Base-by-base conservation (phyloP, 352 stramenopile genomes). In the Phytophthora europaea region DNA sequence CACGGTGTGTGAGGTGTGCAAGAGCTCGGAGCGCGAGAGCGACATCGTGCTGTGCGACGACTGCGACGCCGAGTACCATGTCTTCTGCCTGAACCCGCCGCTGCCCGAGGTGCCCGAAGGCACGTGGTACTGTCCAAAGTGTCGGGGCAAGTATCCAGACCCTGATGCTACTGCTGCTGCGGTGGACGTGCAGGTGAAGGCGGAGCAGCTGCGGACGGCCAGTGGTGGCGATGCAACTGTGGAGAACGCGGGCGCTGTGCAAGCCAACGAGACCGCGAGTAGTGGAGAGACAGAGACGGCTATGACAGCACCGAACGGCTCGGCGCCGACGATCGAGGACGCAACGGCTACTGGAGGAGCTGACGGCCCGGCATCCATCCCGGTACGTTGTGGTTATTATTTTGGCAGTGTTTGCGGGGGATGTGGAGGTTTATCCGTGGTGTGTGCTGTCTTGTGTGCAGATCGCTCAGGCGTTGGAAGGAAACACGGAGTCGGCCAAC, bases 61-160 rank as follows among this genome's bases (percentile, higher is more conserved):
- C 15, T 93, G 85, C 63, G 72, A 90, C 31, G 67, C 50, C 79
- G 85, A 85, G 51, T 93, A 85, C 53, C 87, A 94, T 59, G 61
- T 84, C 31, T 90, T 83, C 53, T 94, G 87, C 57, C 65, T 94
- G 10, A 55, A 67, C 6, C 87, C 87, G 9, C 79, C 79, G 40
- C 67, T 94, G 22, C 48, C 77, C 0, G 45, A 61, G 0, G 75
- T 93, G 13, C 85, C 87, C 0, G 67, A 78, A 7, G 81, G 70
- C 13, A 66, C 84, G 16, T 94, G 87, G 87, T 92, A 78, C 54
- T 94, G 87, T 55, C 78, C 83, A 4, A 60, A 67, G 8, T 94
- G 85, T 50, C 61, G 12, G 20, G 34, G 53, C 1, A 74, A 74
- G 16, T 52, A 72, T 56, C 13, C 52, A 9, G 8, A 22, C 13